Percentiles rank a stretch among this genome's conserved stretches.
Conservation (phyloP, 345 rosid species). For the Litchi chinensis region DNA sequence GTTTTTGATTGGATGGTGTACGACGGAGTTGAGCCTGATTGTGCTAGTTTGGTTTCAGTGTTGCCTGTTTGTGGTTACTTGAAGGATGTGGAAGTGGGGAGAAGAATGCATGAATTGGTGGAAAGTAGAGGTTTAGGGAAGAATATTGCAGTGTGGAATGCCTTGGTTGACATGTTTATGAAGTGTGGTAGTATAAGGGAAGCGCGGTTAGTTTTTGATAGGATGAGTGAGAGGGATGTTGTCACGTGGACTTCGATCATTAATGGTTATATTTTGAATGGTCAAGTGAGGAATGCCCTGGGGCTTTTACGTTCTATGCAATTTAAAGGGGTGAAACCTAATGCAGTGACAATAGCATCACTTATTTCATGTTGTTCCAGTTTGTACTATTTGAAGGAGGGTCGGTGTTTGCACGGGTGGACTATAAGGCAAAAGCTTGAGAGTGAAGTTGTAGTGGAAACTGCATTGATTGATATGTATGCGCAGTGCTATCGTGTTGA, state of each 20-base stretch:
- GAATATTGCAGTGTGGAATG: slow-evolving; percentile 50
- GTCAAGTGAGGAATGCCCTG: slow-evolving; percentile 48
- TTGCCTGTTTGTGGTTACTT: slow-evolving; percentile 63
- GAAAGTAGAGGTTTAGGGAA: slow-evolving; percentile 48
- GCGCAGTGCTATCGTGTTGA: slow-evolving; percentile 65
- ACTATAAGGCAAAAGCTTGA: slow-evolving; percentile 54
- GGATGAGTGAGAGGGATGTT: slow-evolving; percentile 58
- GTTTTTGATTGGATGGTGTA: slow-evolving; percentile 47
- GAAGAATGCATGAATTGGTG: slow-evolving; percentile 50
- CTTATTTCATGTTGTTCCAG: slow-evolving; percentile 69
- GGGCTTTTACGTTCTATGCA: slow-evolving; percentile 55
- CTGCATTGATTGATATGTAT: slow-evolving; percentile 86
- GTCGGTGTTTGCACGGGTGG: slow-evolving; percentile 80
- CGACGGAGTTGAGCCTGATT: slow-evolving; percentile 49
- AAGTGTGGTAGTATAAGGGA: slow-evolving; percentile 61
- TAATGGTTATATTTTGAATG: slow-evolving; percentile 50
- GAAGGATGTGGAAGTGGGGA: slow-evolving; percentile 57
- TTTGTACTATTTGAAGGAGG: slow-evolving; percentile 47
- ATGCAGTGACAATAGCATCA: slow-evolving; percentile 62
- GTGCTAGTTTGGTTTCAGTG: slow-evolving; percentile 53
- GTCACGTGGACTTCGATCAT: slow-evolving; percentile 72
- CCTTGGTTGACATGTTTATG: slow-evolving; percentile 64
- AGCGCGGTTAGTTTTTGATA: slow-evolving; percentile 59
- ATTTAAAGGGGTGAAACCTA: slow-evolving; percentile 51
- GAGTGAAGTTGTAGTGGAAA: slow-evolving; percentile 53